phyloP scores from a whole-genome alignment of 345 rosid genomes.

The Corchorus capsularis region DNA sequence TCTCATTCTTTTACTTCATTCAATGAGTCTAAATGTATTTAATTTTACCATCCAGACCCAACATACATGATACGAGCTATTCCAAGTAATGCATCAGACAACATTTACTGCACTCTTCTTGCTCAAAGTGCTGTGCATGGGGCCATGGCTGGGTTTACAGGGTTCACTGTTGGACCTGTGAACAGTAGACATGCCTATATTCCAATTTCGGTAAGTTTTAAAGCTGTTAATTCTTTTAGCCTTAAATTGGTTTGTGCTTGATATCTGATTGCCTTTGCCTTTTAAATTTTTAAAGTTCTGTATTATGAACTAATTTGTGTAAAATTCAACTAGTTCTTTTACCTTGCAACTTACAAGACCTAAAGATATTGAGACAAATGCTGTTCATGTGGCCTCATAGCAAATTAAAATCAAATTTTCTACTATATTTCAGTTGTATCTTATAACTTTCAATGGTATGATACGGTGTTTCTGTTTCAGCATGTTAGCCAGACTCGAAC shows the following conservation, averaged over 20 bases:
- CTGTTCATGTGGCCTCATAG: background rate
- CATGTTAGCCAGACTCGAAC: constrained; percentile 72
- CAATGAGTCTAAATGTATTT: background rate
- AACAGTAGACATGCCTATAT: constrained; percentile 91
- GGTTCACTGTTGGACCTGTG: constrained; percentile 95
- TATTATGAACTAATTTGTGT: too few relatives aligned
- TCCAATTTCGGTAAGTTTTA: constrained; percentile 68
- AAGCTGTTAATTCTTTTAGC: constrained; percentile 14
- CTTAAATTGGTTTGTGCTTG: constrained; percentile 10
- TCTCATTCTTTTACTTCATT: background rate
- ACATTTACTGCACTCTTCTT: constrained; percentile 94
- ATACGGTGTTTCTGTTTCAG: constrained; percentile 49
- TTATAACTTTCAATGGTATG: constrained; percentile 14
- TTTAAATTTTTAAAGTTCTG: background rate
- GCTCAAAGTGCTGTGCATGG: constrained; percentile 98
- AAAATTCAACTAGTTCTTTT: too few relatives aligned
- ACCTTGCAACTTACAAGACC: background rate
- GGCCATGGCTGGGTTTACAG: constrained; percentile 97
- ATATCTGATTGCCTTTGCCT: background rate
- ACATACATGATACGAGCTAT: constrained; percentile 95
- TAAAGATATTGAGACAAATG: background rate
- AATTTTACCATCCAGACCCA: constrained; percentile 57
- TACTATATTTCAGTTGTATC: constrained; percentile 13
- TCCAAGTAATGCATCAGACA: constrained; percentile 94
- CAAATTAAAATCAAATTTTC: background rate